Evolutionary conservation across 208 protist species (phyloP).

Genomic region (Tritrichomonas musculus): DNA sequence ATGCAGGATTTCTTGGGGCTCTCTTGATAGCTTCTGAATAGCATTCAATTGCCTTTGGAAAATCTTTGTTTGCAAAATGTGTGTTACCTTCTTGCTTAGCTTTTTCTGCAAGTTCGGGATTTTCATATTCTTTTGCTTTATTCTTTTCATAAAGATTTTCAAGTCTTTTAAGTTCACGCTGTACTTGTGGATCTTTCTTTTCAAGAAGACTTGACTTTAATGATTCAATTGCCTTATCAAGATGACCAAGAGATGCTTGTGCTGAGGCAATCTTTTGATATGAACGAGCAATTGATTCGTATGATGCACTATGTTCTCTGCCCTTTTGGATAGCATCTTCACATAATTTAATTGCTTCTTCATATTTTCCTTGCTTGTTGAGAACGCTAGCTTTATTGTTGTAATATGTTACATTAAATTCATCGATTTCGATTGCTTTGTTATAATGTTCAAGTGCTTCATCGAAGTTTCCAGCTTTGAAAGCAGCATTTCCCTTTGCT

Average conservation of each 20-base stretch:
- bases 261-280: not conserved
- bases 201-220: not conserved
- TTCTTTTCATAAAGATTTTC: not conserved
- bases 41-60: conserved; percentile 7
- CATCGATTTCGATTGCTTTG: conserved; percentile 16
- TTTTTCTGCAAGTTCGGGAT: conserved; percentile 8
- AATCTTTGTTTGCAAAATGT: conserved; percentile 27
- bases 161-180: not conserved
- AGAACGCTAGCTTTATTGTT: conserved; percentile 26
- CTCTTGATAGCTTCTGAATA: conserved; percentile 38
- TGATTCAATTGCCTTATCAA: not conserved
- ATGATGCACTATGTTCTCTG: not conserved
- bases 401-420: not conserved
- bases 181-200: not conserved
- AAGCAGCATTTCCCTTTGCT: not conserved
- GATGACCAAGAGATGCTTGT: not conserved
- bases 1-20: not conserved
- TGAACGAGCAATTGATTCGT: not conserved
- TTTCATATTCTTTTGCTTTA: not conserved
- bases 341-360: not conserved
- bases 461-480: conserved; percentile 21
- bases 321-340: not conserved
- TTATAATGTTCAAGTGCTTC: conserved; percentile 31
- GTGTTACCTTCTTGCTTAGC: conserved; percentile 37
- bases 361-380: not conserved